Conservation (phyloP, 768 basidiomycete species). For the Sarcomyxa edulis region DNA sequence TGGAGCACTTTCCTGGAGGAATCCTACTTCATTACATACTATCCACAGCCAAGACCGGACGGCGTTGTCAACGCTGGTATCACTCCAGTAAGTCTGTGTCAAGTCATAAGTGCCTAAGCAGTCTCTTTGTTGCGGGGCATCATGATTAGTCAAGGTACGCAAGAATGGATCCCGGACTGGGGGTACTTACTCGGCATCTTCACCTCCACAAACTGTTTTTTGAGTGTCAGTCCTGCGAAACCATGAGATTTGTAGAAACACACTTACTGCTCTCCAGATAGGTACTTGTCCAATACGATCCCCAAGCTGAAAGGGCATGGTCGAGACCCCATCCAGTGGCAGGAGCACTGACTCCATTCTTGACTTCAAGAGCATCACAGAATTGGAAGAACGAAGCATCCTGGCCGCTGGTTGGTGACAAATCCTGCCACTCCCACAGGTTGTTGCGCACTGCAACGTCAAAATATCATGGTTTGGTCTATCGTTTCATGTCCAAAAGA, state of each 20-base stretch:
- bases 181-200: slow-evolving; percentile 40
- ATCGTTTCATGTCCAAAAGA: slow-evolving; percentile 10
- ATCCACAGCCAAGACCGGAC: slow-evolving; percentile 70
- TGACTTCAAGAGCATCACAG: slow-evolving; percentile 66
- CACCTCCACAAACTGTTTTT: slow-evolving; percentile 49
- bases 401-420: slow-evolving; percentile 48
- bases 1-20: slow-evolving; percentile 44
- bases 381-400: slow-evolving; percentile 48
- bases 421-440: slow-evolving; percentile 64
- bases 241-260: no score
- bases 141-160: neutral
- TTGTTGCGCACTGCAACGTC: slow-evolving; percentile 46
- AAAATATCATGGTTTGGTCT: no score
- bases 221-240: neutral
- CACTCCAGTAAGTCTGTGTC: slow-evolving; percentile 40
- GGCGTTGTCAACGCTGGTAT: slow-evolving; percentile 49
- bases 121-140: slow-evolving; percentile 26
- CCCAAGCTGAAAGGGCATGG: slow-evolving; percentile 58
- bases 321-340: slow-evolving; percentile 56
- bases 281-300: slow-evolving; percentile 45
- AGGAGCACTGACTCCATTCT: slow-evolving; percentile 45
- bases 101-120: slow-evolving; percentile 40
- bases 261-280: slow-evolving; percentile 44
- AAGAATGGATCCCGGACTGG: neutral
- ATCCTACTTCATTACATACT: slow-evolving; percentile 70